Base-by-base conservation (phyloP, 2,329 filamentous ascomycete genomes). In the Pseudogymnoascus sp. region DNA sequence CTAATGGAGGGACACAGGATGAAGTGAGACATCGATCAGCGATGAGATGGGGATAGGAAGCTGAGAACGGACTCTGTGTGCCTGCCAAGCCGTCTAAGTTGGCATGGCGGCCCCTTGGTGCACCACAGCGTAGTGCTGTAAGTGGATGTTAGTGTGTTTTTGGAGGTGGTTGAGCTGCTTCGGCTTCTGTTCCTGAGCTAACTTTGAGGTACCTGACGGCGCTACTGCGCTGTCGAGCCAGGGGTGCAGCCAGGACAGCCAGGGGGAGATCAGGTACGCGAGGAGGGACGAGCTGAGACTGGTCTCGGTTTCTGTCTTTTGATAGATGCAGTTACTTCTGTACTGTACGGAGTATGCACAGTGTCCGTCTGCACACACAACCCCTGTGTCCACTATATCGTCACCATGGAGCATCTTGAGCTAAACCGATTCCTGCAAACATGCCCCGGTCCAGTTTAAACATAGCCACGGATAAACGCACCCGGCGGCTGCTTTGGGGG, bases 151-250 rank as follows among this genome's bases (percentile, higher is more conserved):
- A 36, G 33, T 36, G 33, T 11, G 33, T 36, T 57, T 31, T 28
- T 57, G 26, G 3, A 57, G 47, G 47, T 57, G 26, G 47, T 57
- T 57, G 50, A 57, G 50, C 50, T 13, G 10, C 50, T 57, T 57
- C 50, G 50, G 50, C 50, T 33, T 57, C 50, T 57, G 50, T 57
- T 57, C 50, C 50, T 57, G 50, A 57, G 50, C 50, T 57, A 57
- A 40, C 36, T n/a, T n/a, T 40, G 36, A 40, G n/a, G 15, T 40
- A 40, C 36, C 36, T 8, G 50, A 17, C n/a, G 50, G 50, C 28
- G 50, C 50, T 57, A 57, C 50, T 33, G 26, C n/a, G 47, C n/a
- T 31, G 47, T 57, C 26, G 47, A 57, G 47, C 47, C 47, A 57
- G 47, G 47, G 47, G 26, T 57, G 9, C 47, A 57, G 10, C 26